A percentile compares a stretch with the other conserved stretches of the same genome.
Conservation (phyloP, 805 yeast species). For the Barnettozyma sp. region DNA sequence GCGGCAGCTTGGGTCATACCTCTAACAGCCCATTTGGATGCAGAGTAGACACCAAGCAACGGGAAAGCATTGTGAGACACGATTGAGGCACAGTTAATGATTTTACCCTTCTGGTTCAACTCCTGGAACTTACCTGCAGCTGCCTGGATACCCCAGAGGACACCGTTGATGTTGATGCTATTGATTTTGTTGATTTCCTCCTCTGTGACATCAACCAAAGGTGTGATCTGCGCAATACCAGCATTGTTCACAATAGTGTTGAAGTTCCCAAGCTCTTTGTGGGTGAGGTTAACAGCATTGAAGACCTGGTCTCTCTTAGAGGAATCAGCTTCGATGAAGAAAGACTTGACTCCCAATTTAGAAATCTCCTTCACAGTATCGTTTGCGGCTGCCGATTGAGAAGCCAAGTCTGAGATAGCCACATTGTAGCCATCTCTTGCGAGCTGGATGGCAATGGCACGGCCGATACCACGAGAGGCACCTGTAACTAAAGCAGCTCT, state of each 20-base stretch:
- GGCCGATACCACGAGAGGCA: constrained; percentile 87
- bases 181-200: constrained; percentile 23
- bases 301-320: constrained; percentile 21
- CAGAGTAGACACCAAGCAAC: constrained; percentile 28
- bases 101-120: constrained; percentile 29
- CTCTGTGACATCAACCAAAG: constrained; percentile 25
- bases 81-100: constrained; percentile 33
- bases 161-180: constrained; percentile 28
- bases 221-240: constrained; percentile 27
- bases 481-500: constrained; percentile 72
- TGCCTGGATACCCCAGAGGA: constrained; percentile 30
- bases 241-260: constrained; percentile 34
- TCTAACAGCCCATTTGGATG: constrained; percentile 33
- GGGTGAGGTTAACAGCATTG: constrained; percentile 25
- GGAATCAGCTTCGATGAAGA: constrained; percentile 25
- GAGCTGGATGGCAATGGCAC: constrained; percentile 70
- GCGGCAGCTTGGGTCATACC: constrained; percentile 33
- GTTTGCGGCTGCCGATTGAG: constrained; percentile 20
- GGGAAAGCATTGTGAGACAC: constrained; percentile 30
- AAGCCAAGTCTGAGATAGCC: constrained; percentile 25
- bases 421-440: constrained; percentile 60
- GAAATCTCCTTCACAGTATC: constrained; percentile 20
- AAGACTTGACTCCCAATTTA: constrained; percentile 16
- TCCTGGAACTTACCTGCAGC: constrained; percentile 26
- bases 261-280: constrained; percentile 27